Evolutionary conservation across 257 asterid species (phyloP), one percentile per base, ranked within the genome.

Genomic region (Ligustrum vulgare): DNA sequence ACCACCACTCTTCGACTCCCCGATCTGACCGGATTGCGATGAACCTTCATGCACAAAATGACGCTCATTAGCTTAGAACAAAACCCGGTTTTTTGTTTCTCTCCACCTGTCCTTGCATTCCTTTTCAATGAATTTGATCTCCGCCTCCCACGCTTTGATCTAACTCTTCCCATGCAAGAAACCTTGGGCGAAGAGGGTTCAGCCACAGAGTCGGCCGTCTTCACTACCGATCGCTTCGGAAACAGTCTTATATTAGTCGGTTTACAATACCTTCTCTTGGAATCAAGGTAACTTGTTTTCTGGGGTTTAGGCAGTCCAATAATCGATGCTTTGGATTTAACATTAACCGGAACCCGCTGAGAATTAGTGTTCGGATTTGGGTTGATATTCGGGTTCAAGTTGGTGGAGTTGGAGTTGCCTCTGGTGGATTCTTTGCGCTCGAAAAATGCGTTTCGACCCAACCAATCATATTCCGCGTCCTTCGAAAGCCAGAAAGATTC

Each of bases 151-250:
- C 90, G 91, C 86, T 92, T 94, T 12, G 98, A 94, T 74, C 97
- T 78, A 51, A 94, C 98, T 80, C 97, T 86, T 65, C 98, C 98
- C 81, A 92, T 90, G 63, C 98, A 94, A 0, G 98, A 94, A 9
- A 94, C 98, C 85, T 90, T 90, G 13, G 98, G 98, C 0, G 98
- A 94, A 1, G 94, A 88, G 75, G 98, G 98, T 77, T 94, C 98
- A 0, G 81, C 83, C 31, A 72, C 67, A 0, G 82, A 69, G 22
- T 60, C 82, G 16, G 85, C 63, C 15, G 90, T 62, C 71, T 87
- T 89, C 4, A 82, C 87, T 2, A 64, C 77, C 1, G 96, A 81
- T 72, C 86, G 86, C 31, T 87, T 90, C 12, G 97, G 96, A 12
- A 93, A 91, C 69, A 93, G 78, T 67, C 89, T 79, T 0, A 84